Evolutionary conservation across 129 eudicot species (phyloP), one percentile per base, ranked within the genome.

Genomic region (Artemisia argyi): DNA sequence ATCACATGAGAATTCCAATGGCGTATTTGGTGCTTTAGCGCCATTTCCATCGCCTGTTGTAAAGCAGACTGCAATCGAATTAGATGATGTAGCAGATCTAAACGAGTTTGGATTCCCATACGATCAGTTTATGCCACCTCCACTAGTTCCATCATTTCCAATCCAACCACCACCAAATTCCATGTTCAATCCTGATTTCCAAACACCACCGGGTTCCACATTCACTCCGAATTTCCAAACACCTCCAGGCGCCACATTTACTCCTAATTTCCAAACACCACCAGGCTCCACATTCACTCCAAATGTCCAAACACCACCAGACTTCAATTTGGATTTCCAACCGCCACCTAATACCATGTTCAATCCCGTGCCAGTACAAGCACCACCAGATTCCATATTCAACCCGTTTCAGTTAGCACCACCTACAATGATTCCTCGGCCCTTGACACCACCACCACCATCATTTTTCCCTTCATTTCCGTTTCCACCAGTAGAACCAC

Each of bases 381-480:
- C 88, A 26, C 86, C 92, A 32, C 84, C 86, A 5, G 61, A 46
- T 65, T 66, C 86, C 53, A 28, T 69, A 68, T 32, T 68, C 39
- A 74, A 84, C 51, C 84, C 73, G n/a, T 75, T 80, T 30, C 73
- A 72, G 44, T 84, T 89, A 5, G 85, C 92, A 14, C 92, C 97
- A 1, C 74, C 94, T 9, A 73, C 95, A 24, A 32, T 73, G 54
- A 57, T 66, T 47, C 90, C 91, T 50, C 92, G 85, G 2, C 8
- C 47, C 52, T 46, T 71, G 39, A 82, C 75, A 7, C 18, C 85
- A 11, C 80, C 82, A 13, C 86, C 86, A 2, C 77, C 89, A 28
- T 66, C 84, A 7, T 78, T 85, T 3, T 39, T 6, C 60, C 72
- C 75, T 46, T 82, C 88, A 47, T 78, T 85, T 3, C 7, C 72